Conservation (phyloP, 2,329 filamentous ascomycete genomes). For the Erysiphe pulchra region DNA sequence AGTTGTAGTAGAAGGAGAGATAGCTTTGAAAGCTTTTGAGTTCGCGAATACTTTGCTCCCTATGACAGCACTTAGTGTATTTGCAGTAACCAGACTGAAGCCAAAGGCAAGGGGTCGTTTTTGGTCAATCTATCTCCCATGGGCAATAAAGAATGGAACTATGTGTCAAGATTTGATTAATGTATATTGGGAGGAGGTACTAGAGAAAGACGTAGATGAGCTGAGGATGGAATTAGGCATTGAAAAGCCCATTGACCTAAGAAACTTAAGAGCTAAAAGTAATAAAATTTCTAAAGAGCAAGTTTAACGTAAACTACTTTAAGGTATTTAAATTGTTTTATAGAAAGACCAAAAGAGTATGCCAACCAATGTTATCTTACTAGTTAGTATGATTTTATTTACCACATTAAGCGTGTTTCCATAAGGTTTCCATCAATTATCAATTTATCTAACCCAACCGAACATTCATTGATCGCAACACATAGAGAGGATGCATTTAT, state of each 20-base stretch:
- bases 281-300: too few relatives aligned
- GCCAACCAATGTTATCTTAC: too few relatives aligned
- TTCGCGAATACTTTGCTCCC: constrained; percentile 84
- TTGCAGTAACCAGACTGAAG: constrained; percentile 42
- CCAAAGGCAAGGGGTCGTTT: constrained; percentile 39
- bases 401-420: too few relatives aligned
- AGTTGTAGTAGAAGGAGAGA: constrained; percentile 78
- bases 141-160: constrained; percentile 69
- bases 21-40: constrained; percentile 94
- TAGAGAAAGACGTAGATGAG: constrained; percentile 59
- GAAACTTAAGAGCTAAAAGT: constrained; percentile 27
- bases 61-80: constrained; percentile 75
- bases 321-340: too few relatives aligned
- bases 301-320: too few relatives aligned
- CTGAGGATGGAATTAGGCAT: constrained; percentile 54
- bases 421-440: background rate
- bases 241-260: constrained; percentile 67
- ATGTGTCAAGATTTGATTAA: constrained; percentile 64
- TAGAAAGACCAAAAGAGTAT: too few relatives aligned
- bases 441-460: background rate
- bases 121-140: constrained; percentile 54
- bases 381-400: too few relatives aligned
- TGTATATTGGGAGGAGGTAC: constrained; percentile 90
- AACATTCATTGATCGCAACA: too few relatives aligned
- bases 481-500: background rate